A percentile compares a stretch with the other conserved stretches of the same genome.
Conservation (phyloP, 345 rosid species). For the Lumnitzera littorea region DNA sequence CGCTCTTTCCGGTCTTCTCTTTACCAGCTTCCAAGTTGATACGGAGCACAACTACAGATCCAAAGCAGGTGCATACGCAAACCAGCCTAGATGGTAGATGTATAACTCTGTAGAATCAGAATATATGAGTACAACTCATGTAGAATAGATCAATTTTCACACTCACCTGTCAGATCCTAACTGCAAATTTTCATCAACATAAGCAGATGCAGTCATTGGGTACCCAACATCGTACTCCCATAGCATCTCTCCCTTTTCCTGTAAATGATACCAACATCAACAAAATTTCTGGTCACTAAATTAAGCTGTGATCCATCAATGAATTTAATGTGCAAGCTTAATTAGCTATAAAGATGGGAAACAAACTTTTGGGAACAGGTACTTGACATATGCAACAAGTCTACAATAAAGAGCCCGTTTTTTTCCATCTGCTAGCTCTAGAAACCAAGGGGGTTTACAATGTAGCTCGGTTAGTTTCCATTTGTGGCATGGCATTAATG, state of each 20-base stretch:
- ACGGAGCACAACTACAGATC: constrained; percentile 48
- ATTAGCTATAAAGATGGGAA: neutral
- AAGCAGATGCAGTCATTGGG: constrained; percentile 83
- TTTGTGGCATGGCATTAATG: too few species aligned
- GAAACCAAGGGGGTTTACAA: too few species aligned
- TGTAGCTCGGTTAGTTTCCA: too few species aligned
- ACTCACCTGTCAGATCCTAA: constrained; percentile 54
- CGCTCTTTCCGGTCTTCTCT: constrained; percentile 16
- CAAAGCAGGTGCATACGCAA: constrained; percentile 63
- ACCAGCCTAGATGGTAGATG: constrained; percentile 45
- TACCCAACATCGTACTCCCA: constrained; percentile 72
- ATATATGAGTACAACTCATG: neutral
- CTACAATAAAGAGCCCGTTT: too few species aligned
- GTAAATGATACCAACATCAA: constrained; percentile 9
- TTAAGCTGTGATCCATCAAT: neutral
- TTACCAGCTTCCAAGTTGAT: constrained; percentile 19
- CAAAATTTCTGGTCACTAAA: neutral
- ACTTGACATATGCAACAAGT: too few species aligned
- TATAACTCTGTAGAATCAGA: neutral
- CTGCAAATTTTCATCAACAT: constrained; percentile 70
- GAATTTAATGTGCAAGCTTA: neutral
- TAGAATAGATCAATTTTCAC: neutral
- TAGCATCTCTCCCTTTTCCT: constrained; percentile 56
- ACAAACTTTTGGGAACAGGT: too few species aligned
- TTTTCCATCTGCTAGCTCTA: too few species aligned